Base-by-base conservation (phyloP, 2,329 filamentous ascomycete genomes). In the Exophiala lecanii-corni region DNA sequence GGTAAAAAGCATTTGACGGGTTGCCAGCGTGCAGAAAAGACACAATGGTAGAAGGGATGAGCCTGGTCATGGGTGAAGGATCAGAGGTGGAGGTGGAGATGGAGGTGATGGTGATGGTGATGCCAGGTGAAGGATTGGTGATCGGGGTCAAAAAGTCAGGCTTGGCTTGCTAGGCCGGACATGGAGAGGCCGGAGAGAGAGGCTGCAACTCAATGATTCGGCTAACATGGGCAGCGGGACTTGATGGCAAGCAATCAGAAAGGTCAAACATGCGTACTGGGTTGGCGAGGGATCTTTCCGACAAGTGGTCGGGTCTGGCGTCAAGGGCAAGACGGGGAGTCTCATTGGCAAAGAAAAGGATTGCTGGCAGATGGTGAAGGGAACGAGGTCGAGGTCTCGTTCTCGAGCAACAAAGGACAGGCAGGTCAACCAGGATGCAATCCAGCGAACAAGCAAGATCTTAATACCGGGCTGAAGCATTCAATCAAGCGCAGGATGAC, bases 31-130 rank as follows among this genome's bases (percentile, higher is more conserved):
- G n/a, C n/a, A n/a, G 33, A 35, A 15, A 36, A 26, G 12, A 33
- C 36, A 41, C 36, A 41, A 36, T n/a, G 35, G 37, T 42, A 39
- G 30, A 36, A 42, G 34, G 37, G 36, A 43, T 46, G 46, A 41
- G 35, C 36, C 39, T 33, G 36, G n/a, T 36, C 38, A 5, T 23
- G 19, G 6, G 35, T 38, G 38, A 40, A 39, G 43, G 39, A 44
- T 37, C 23, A 26, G 17, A 34, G 34, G 19, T n/a, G n/a, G n/a
- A n/a, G n/a, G n/a, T n/a, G n/a, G n/a, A n/a, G n/a, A n/a, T n/a
- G n/a, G n/a, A n/a, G n/a, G n/a, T n/a, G n/a, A n/a, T n/a, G n/a
- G n/a, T n/a, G n/a, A n/a, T 36, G 41, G 36, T 20, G 36, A 31
- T 12, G 28, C 38, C 21, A 37, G 41, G 39, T 17, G 18, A 40